phyloP scores from a whole-genome alignment of 441 rosid genomes.

The Aquilaria agallochum region DNA sequence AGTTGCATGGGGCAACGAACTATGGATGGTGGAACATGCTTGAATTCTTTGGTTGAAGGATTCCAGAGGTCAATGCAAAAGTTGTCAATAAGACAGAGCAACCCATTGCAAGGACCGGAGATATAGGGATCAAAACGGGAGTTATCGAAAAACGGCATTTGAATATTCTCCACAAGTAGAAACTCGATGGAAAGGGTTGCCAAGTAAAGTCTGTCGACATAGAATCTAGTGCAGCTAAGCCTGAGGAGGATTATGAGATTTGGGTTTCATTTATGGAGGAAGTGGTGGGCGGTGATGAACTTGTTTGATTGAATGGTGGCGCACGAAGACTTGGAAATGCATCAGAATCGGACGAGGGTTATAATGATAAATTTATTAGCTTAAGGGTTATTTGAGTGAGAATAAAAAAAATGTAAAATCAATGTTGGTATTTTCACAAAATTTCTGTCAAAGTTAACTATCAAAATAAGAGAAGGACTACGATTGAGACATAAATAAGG shows the following conservation, averaged over 20 bases:
- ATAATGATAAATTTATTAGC: too few relatives aligned
- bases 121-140: neutral
- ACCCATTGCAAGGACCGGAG: constrained; percentile 11
- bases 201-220: neutral
- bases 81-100: neutral
- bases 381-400: too few relatives aligned
- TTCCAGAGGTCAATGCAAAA: constrained; percentile 8
- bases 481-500: too few relatives aligned
- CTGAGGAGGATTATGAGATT: too few relatives aligned
- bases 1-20: constrained; percentile 1
- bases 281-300: too few relatives aligned
- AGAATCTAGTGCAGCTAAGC: too few relatives aligned
- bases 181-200: neutral
- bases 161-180: neutral
- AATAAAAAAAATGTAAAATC: too few relatives aligned
- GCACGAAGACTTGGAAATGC: neutral
- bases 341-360: neutral
- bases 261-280: too few relatives aligned
- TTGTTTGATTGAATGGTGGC: neutral
- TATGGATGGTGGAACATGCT: constrained; percentile 1
- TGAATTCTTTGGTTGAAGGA: constrained; percentile 12
- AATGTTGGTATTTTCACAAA: too few relatives aligned
- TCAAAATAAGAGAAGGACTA: too few relatives aligned
- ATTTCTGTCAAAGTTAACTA: too few relatives aligned
- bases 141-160: neutral